Percentiles rank a stretch among this genome's conserved stretches.
phyloP scores from a whole-genome alignment of 1,284 basidiomycete species.

The Trichosporon asahii region DNA sequence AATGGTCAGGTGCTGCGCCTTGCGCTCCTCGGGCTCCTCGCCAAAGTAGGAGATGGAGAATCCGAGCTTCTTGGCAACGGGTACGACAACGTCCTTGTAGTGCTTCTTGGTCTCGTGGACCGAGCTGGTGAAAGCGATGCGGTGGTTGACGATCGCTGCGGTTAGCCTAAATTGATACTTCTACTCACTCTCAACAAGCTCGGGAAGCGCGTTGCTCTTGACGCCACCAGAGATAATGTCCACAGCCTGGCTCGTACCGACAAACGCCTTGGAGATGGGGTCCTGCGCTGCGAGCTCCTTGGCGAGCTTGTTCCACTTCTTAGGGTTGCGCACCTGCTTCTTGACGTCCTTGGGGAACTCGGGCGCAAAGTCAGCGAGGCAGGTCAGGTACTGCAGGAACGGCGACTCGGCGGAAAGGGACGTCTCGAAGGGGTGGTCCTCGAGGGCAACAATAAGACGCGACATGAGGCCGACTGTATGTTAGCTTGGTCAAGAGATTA shows the following conservation, averaged over 20 bases:
- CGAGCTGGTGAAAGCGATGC: slow-evolving; percentile 45
- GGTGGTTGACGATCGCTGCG: slow-evolving; percentile 18
- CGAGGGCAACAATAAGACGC: slow-evolving; percentile 44
- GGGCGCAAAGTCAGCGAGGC: slow-evolving; percentile 53
- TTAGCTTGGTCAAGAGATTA: neutral
- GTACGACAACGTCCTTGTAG: slow-evolving; percentile 45
- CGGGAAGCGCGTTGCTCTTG: slow-evolving; percentile 53
- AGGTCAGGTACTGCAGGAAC: slow-evolving; percentile 54
- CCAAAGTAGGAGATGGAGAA: slow-evolving; percentile 46
- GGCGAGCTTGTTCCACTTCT: slow-evolving; percentile 52
- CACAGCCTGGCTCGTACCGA: slow-evolving; percentile 49
- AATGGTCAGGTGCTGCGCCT: slow-evolving; percentile 18
- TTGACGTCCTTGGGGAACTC: slow-evolving; percentile 45
- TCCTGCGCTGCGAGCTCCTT: slow-evolving; percentile 40
- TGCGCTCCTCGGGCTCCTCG: slow-evolving; percentile 9
- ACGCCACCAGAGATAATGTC: slow-evolving; percentile 50
- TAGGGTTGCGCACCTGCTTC: slow-evolving; percentile 40
- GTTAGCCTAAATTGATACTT: neutral
- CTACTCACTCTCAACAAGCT: slow-evolving; percentile 43
- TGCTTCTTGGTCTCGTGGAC: slow-evolving; percentile 51
- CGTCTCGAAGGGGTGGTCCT: slow-evolving; percentile 47
- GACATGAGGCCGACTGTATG: slow-evolving; percentile 49
- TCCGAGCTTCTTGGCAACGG: slow-evolving; percentile 49
- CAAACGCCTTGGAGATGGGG: slow-evolving; percentile 42
- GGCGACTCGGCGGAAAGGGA: slow-evolving; percentile 48